Base-by-base conservation (phyloP, 345 rosid species). In the Pugionium dolabratum region DNA sequence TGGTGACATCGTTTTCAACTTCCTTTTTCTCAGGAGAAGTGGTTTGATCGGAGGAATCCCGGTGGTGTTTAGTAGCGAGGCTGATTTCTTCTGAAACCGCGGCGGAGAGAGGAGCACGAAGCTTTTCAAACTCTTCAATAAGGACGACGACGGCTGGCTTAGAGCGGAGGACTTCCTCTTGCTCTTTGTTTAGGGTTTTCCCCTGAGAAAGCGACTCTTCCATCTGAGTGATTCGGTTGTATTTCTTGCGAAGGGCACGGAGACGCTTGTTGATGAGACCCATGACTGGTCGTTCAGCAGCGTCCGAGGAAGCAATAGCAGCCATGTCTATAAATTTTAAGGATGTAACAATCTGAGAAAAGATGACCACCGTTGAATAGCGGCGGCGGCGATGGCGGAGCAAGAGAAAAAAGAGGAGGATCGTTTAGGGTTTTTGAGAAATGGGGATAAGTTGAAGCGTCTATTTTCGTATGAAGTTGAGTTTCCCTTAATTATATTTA, bases 111-210 rank as follows among this genome's bases (percentile, higher is more conserved):
- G 91, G 95, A 47, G 75, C 59, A 32, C 88, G 88, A 32, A 95
- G 85, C 85, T 87, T 88, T 63, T 91, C 97, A 53, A 95, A 90
- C 75, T 95, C 97, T 6, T 95, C 97, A 66, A 91, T 85, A 2
- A 83, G 68, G 59, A 85, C 78, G 58, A 68, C 4, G 57, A 91
- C 83, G 62, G 79, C 49, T 47, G 94, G 88, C 64, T 95, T 91
- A 2, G 96, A 87, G 41, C 88, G 95, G 67, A 95, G 83, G 39
- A 87, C 84, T 39, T 95, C 97, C 40, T 88, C 84, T 62, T 95
- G 97, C 65, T 91, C 99, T 67, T 83, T 85, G 83, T 83, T 81
- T 78, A 95, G 77, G 50, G 81, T 27, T 67, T 91, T 95, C 0
- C 99, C 99, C 41, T 85, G 97, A 41, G 91, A 64, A 39, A 83